Conservation (phyloP, 164 flowering plant species). For the Berberis thunbergii region DNA sequence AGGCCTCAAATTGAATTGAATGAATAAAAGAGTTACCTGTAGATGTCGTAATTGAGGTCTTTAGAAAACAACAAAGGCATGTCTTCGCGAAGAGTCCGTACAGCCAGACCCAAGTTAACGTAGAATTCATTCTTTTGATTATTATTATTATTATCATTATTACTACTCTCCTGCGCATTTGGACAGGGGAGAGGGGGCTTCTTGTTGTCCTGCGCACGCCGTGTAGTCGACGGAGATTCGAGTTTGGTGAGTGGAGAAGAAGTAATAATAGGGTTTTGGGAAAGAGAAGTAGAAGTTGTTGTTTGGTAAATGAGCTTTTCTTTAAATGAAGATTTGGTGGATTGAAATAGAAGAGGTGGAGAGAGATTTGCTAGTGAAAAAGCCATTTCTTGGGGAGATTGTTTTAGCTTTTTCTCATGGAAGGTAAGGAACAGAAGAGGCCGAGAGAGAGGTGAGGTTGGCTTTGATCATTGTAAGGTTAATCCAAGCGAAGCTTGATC, state of each 20-base stretch:
- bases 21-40: constrained; percentile 36
- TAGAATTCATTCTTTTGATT: constrained; percentile 56
- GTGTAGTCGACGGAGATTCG: constrained; percentile 27
- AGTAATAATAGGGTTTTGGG: not conserved
- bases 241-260: constrained; percentile 28
- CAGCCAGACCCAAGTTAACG: constrained; percentile 71
- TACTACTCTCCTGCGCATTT: not conserved
- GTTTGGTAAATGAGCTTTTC: constrained; percentile 6
- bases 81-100: constrained; percentile 85
- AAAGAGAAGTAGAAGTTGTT: not conserved
- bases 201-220: constrained; percentile 18
- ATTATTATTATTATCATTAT: constrained; percentile 6
- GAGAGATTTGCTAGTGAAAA: constrained; percentile 29
- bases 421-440: too few species aligned
- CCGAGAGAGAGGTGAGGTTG: not conserved
- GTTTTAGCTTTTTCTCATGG: not conserved
- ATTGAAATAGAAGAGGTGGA: constrained; percentile 33
- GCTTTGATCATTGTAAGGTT: not conserved
- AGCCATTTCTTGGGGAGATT: constrained; percentile 21
- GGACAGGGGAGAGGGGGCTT: not conserved
- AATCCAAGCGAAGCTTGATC: too few species aligned
- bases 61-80: constrained; percentile 57
- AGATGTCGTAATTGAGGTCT: constrained; percentile 81
- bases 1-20: too few species aligned
- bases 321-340: constrained; percentile 19